A percentile compares a stretch with the other conserved stretches of the same genome.
phyloP scores from a whole-genome alignment of 352 stramenopile species.

The Phytophthora tentaculata region DNA sequence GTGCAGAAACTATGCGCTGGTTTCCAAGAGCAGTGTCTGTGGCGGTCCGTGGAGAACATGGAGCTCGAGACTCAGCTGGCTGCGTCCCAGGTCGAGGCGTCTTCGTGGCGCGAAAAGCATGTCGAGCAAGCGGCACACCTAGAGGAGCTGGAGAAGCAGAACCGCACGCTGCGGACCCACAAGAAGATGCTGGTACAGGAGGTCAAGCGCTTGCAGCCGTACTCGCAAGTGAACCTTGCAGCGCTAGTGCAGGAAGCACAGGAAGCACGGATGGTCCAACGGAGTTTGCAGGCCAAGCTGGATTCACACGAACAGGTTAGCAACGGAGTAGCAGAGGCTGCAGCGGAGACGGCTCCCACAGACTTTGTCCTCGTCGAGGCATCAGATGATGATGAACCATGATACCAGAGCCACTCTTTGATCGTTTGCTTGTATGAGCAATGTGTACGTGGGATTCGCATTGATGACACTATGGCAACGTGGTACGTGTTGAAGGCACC shows the following conservation, averaged over 20 bases:
- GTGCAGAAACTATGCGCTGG: conserved; percentile 56
- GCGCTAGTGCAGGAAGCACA: conserved; percentile 71
- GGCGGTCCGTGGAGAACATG: conserved; percentile 68
- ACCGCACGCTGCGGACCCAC: conserved; percentile 50
- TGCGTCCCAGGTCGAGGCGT: conserved; percentile 33
- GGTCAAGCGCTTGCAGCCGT: conserved; percentile 74
- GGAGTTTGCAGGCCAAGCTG: conserved; percentile 61
- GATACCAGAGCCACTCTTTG: neutral
- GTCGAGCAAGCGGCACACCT: conserved; percentile 26
- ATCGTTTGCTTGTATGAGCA: neutral
- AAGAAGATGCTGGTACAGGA: conserved; percentile 71
- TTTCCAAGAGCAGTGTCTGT: conserved; percentile 85
- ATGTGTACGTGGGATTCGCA: conserved; percentile 1
- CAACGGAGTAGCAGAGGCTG: neutral
- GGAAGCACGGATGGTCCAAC: conserved; percentile 78
- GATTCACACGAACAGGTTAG: conserved; percentile 27
- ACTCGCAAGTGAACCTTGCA: conserved; percentile 67
- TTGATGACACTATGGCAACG: conserved; percentile 5
- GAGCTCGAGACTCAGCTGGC: conserved; percentile 60
- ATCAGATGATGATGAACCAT: conserved; percentile 16
- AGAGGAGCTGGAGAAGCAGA: conserved; percentile 36
- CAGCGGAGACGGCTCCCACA: neutral
- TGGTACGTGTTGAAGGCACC: conserved; percentile 16
- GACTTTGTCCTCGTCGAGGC: conserved; percentile 45
- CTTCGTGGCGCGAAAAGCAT: conserved; percentile 40